phyloP scores from a whole-genome alignment of 441 rosid species.

The Populus hybrid region DNA sequence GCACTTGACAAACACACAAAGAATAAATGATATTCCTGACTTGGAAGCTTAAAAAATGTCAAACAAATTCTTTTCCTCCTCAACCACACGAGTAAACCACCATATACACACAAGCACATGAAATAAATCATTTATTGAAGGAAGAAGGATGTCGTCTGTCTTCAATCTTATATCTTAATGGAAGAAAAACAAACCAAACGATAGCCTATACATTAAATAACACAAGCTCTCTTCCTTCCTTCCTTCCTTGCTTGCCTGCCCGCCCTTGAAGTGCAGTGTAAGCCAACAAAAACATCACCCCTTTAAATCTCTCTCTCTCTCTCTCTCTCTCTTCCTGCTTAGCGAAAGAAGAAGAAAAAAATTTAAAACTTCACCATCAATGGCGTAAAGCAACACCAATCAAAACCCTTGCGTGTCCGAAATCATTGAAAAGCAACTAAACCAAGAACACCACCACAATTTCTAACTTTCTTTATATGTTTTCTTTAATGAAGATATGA shows the following conservation, averaged over 20 bases:
- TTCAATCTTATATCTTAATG: background rate
- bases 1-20: background rate
- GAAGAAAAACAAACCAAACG: background rate
- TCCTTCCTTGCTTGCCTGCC: background rate
- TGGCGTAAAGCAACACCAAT: slow-evolving; percentile 55
- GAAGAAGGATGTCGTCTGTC: background rate
- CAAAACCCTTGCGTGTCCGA: slow-evolving; percentile 40
- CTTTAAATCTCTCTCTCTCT: too few relatives aligned
- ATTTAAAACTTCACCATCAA: slow-evolving; percentile 17
- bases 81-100: background rate
- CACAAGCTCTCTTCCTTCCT: background rate
- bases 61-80: background rate
- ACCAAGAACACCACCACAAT: background rate
- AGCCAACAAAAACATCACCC: slow-evolving; percentile 27
- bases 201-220: background rate
- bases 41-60: background rate
- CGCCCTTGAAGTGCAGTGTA: slow-evolving; percentile 27
- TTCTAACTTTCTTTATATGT: background rate
- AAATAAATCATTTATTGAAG: background rate
- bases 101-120: background rate
- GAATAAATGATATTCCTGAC: background rate
- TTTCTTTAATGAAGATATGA: background rate
- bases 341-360: slow-evolving; percentile 13
- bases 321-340: background rate
- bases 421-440: slow-evolving; percentile 22